A percentile compares a stretch with the other conserved stretches of the same genome.
phyloP scores from a whole-genome alignment of 177 flowering plant genomes.

The Vitis hybrid region DNA sequence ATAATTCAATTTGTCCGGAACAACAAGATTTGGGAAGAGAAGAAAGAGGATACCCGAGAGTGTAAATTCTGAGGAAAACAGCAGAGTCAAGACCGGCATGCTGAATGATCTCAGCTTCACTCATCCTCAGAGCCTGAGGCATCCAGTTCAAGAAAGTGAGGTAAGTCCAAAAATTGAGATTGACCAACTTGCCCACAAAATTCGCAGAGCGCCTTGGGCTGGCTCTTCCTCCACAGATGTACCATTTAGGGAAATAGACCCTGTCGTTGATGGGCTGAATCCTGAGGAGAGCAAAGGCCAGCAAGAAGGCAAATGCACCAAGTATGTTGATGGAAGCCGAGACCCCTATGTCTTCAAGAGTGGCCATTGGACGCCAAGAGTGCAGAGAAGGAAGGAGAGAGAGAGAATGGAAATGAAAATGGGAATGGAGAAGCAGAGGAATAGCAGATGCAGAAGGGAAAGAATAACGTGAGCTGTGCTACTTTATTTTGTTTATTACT shows the following conservation, averaged over 20 bases:
- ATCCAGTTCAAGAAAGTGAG: conserved; percentile 94
- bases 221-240: conserved; percentile 57
- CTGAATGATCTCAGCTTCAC: conserved; percentile 61
- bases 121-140: conserved; percentile 86
- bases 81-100: conserved; percentile 99
- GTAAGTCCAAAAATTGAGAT: conserved; percentile 70
- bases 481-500: no score
- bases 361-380: conserved; percentile 55
- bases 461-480: no score
- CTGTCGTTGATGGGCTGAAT: conserved; percentile 94
- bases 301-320: conserved; percentile 70
- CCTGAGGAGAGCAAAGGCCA: conserved; percentile 88
- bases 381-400: conserved; percentile 9
- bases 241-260: conserved; percentile 97
- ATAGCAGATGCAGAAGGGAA: neutral
- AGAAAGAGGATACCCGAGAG: conserved; percentile 63
- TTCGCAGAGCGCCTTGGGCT: conserved; percentile 53
- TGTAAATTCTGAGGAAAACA: conserved; percentile 80
- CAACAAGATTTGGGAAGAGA: neutral
- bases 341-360: conserved; percentile 82
- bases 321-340: conserved; percentile 84
- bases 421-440: neutral
- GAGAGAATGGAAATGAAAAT: neutral
- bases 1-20: no score
- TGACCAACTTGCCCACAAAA: conserved; percentile 70